Conservation (phyloP, 2,329 filamentous ascomycete species). For the Botrytis hyacinthi region DNA sequence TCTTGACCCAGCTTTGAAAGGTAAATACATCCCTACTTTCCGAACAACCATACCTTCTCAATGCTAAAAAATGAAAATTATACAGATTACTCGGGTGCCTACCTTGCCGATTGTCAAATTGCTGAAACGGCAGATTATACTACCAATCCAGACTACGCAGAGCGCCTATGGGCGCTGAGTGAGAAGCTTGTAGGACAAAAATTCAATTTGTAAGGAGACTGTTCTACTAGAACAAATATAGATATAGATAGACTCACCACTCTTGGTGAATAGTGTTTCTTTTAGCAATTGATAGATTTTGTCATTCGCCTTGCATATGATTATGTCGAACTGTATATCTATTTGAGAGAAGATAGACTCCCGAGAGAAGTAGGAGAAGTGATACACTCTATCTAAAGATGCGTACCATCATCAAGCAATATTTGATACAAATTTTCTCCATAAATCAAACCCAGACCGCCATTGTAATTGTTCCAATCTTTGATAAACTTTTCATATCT, state of each 20-base stretch:
- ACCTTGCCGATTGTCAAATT: constrained; percentile 22
- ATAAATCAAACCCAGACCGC: constrained; percentile 41
- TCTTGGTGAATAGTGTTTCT: not conserved
- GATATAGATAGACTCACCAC: not conserved
- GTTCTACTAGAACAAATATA: not conserved
- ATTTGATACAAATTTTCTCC: not conserved
- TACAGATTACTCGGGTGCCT: constrained; percentile 17
- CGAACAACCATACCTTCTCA: not conserved
- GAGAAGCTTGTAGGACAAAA: constrained; percentile 26
- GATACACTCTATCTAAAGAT: not conserved
- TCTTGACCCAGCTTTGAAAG: constrained; percentile 16
- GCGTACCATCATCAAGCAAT: not conserved
- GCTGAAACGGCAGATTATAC: not conserved
- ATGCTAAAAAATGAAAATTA: not conserved
- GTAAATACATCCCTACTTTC: not conserved
- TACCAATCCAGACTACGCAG: constrained; percentile 4
- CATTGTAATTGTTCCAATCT: not conserved
- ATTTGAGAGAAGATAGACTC: not conserved
- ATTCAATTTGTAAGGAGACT: constrained; percentile 11
- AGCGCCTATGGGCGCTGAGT: constrained; percentile 25
- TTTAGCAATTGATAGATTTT: not conserved
- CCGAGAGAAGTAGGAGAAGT: no score
- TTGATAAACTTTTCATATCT: not conserved
- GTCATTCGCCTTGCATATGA: not conserved
- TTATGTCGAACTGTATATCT: not conserved